Evolutionary conservation across 177 flowering plant genomes (phyloP), one percentile per base, ranked within the genome.

Genomic region (Vitis hybrid): DNA sequence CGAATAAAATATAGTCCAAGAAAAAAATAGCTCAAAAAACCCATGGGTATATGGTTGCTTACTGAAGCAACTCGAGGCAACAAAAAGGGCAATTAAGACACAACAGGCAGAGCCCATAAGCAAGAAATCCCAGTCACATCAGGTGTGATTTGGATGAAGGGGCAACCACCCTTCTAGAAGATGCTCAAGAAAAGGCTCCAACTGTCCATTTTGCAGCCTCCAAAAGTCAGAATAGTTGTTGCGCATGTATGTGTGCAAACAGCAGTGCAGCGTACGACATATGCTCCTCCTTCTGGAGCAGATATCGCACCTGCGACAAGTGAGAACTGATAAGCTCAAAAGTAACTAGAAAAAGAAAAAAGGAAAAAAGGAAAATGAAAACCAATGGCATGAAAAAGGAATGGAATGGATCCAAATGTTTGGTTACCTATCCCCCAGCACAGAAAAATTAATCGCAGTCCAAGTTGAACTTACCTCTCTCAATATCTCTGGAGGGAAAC

Each of bases 291-390:
- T 79, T 35, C 91, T 73, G 97, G 98, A 93, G 97, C 98, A 93
- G 84, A 93, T 93, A 93, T 93, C 98, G 98, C 94, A 93, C 93
- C 97, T 93, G 94, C 89, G 93, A 84, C 88, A 90, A 92, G 84
- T 74, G 80, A 88, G 66, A 90, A 80, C 58, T 70, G 49, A 78
- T 84, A 65, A 87, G 90, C 78, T 82, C 75, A 79, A 78, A 81
- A 59, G 11, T 48, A 65, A 59, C 19, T 65, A 4, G 17, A 68
- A 50, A 62, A 56, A 6, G 15, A 51, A 67, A 13, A 67, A 70
- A 60, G 35, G 70, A 56, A n/a, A 64, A 75, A 56, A 52, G 62
- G 30, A 19, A 2, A 68, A 51, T 6, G 50, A 72, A 68, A 63
- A 64, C 61, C 24, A 67, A 27, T 57, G 11, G 51, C 46, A 57